A percentile compares a stretch with the other conserved stretches of the same genome.
Conservation (phyloP, 169 alveolate genomes). For the Plasmodium adleri region DNA sequence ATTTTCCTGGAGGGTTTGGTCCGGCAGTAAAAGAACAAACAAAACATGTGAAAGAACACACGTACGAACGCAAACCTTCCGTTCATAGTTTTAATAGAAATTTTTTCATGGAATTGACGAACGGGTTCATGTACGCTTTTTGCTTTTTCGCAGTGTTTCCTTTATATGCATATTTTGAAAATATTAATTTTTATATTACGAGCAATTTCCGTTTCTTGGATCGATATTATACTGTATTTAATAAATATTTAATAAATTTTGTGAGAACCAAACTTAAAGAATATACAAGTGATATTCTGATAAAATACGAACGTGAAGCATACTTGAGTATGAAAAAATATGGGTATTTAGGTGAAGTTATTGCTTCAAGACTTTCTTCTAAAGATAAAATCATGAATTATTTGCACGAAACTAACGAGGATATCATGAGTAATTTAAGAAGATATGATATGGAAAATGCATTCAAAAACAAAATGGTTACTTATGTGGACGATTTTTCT, state of each 20-base stretch:
- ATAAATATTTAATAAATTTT: not conserved
- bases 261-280: not conserved
- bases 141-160: not conserved
- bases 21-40: not conserved
- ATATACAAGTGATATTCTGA: too few species aligned
- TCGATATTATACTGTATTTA: slow-evolving; percentile 4
- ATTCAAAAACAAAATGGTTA: not conserved
- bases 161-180: slow-evolving; percentile 17
- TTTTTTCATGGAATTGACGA: not conserved
- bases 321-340: too few species aligned
- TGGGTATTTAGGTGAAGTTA: too few species aligned
- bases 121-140: not conserved
- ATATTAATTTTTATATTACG: not conserved
- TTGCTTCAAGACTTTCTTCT: too few species aligned
- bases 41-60: not conserved
- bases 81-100: not conserved
- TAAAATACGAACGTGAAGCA: too few species aligned
- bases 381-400: not conserved
- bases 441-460: too few species aligned
- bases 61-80: not conserved
- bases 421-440: not conserved
- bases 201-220: slow-evolving; percentile 23
- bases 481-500: slow-evolving; percentile 24
- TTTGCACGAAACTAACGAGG: not conserved
- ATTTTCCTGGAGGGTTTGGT: not conserved